A percentile compares a stretch with the other conserved stretches of the same genome.
phyloP scores from a whole-genome alignment of 768 basidiomycete species.

The Lactarius quietus region DNA sequence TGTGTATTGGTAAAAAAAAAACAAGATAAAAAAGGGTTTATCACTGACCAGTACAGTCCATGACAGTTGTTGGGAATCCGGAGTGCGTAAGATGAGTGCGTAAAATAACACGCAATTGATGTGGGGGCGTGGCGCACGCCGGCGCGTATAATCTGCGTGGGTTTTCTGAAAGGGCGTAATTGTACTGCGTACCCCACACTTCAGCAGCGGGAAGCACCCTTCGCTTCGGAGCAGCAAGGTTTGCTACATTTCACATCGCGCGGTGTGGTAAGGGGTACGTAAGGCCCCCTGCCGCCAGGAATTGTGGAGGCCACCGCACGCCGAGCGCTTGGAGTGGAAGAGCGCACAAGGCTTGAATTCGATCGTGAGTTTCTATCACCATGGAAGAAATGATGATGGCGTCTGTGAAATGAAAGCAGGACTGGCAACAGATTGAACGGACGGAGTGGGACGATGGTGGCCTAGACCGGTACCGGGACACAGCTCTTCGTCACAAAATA shows the following conservation, averaged over 20 bases:
- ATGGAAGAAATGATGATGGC: background rate
- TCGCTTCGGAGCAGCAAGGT: background rate
- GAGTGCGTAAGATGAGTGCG: background rate
- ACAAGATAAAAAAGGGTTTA: background rate
- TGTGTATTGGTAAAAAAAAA: background rate
- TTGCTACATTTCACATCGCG: conserved; percentile 8
- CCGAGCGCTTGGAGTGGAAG: conserved; percentile 5
- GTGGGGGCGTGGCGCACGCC: conserved; percentile 1
- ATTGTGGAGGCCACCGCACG: conserved; percentile 13
- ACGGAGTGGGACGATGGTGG: background rate
- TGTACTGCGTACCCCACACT: conserved; percentile 18
- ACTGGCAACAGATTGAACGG: background rate
- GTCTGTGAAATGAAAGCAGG: background rate
- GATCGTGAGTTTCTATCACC: background rate
- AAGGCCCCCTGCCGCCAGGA: conserved; percentile 7
- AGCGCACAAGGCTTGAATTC: background rate
- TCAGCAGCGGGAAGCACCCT: background rate
- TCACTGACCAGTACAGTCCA: background rate
- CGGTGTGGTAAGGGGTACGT: conserved; percentile 14
- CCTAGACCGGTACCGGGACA: background rate
- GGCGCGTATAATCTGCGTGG: background rate
- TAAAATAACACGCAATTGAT: conserved; percentile 21
- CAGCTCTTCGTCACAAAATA: background rate
- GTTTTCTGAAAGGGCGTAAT: conserved; percentile 10
- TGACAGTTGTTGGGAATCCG: background rate